A percentile compares a stretch with the other conserved stretches of the same genome.
Evolutionary conservation across 108 stramenopile species (phyloP).

Genomic region (Phaeodactylum tricornutum): DNA sequence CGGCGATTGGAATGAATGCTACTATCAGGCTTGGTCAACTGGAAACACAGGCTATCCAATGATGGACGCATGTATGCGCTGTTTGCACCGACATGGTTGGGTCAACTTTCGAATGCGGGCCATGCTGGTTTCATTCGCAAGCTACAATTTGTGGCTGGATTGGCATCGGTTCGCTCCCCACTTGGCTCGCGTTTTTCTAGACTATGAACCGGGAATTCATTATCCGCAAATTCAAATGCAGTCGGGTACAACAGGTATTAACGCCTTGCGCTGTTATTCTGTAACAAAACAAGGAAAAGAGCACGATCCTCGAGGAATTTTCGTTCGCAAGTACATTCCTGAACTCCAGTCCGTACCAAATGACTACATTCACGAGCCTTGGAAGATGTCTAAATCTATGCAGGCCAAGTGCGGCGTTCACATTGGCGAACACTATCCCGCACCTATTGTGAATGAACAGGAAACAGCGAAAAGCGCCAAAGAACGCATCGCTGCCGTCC

Average conservation of each 20-base stretch:
- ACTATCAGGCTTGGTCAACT: slow-evolving; percentile 42
- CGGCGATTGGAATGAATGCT: slow-evolving; percentile 42
- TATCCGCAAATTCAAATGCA: slow-evolving; percentile 79
- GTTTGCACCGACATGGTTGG: slow-evolving; percentile 53
- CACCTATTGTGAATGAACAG: slow-evolving; percentile 51
- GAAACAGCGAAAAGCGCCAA: slow-evolving; percentile 44
- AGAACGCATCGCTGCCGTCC: slow-evolving; percentile 35
- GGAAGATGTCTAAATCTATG: slow-evolving; percentile 38
- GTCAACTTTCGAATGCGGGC: slow-evolving; percentile 69
- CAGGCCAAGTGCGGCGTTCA: slow-evolving; percentile 25
- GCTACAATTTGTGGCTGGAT: slow-evolving; percentile 69
- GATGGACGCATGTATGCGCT: slow-evolving; percentile 68
- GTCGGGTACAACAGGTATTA: slow-evolving; percentile 66
- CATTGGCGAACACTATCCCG: slow-evolving; percentile 31
- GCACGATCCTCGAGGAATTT: slow-evolving; percentile 52
- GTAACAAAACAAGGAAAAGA: slow-evolving; percentile 67
- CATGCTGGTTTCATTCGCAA: slow-evolving; percentile 68
- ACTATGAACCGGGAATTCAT: slow-evolving; percentile 58
- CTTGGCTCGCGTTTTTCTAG: slow-evolving; percentile 51
- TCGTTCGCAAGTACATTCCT: slow-evolving; percentile 37
- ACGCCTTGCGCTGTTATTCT: slow-evolving; percentile 67
- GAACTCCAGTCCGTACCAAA: slow-evolving; percentile 38
- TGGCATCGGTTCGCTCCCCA: slow-evolving; percentile 53
- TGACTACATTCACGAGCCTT: slow-evolving; percentile 57
- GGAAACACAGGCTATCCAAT: slow-evolving; percentile 58